A percentile compares a stretch with the other conserved stretches of the same genome.
phyloP scores from a whole-genome alignment of 768 basidiomycete genomes.

The Auriscalpium microsporum region DNA sequence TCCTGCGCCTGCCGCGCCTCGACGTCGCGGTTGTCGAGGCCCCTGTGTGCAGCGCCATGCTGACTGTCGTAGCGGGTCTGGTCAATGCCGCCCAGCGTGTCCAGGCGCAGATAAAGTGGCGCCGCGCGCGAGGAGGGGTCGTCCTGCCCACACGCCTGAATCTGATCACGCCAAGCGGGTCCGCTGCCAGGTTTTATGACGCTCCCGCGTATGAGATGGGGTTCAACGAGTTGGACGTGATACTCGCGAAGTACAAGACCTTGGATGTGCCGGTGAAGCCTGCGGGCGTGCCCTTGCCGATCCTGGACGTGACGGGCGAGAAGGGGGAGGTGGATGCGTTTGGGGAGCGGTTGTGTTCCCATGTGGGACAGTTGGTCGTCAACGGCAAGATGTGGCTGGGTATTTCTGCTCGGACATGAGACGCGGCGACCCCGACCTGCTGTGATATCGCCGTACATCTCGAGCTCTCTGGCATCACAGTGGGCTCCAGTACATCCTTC shows the following conservation, averaged over 20 bases:
- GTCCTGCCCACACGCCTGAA: not conserved
- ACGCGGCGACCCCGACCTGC: too few relatives aligned
- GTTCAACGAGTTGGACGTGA: not conserved
- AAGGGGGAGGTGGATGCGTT: too few relatives aligned
- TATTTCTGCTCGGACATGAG: too few relatives aligned
- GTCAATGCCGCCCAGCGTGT: not conserved
- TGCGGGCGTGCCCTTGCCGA: not conserved
- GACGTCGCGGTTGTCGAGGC: not conserved
- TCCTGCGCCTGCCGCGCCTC: not conserved
- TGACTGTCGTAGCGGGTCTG: not conserved
- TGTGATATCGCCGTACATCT: too few relatives aligned
- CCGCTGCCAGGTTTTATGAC: not conserved
- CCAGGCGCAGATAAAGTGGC: not conserved
- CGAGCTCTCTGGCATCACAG: too few relatives aligned
- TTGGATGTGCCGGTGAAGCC: not conserved
- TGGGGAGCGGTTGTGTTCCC: too few relatives aligned
- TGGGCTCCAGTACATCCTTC: too few relatives aligned
- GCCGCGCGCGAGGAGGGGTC: not conserved
- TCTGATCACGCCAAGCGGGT: not conserved
- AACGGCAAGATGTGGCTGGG: too few relatives aligned
- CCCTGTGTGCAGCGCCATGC: not conserved
- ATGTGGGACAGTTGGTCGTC: too few relatives aligned
- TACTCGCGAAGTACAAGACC: not conserved
- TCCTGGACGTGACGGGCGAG: too few relatives aligned
- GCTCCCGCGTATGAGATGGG: too few relatives aligned